Evolutionary conservation across 805 yeast species (phyloP), one percentile per base, ranked within the genome.

Genomic region (Saccharomyces eubayanus): DNA sequence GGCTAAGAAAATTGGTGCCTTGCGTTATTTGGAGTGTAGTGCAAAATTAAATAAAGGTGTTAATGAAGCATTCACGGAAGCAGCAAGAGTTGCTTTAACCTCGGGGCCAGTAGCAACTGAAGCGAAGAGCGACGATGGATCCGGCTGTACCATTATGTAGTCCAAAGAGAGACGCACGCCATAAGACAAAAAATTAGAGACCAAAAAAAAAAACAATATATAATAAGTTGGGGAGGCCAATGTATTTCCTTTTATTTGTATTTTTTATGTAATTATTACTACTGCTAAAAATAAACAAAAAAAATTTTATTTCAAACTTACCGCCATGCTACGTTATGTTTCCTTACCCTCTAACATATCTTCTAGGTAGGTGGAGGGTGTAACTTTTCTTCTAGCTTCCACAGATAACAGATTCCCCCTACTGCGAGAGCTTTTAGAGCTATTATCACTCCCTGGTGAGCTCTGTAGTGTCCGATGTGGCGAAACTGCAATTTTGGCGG

Each of bases 61-160:
- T n/a, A 94, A 95, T 66, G 99, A 94, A 74, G 98, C 97, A 9
- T 94, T 94, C 69, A 90, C 97, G 0, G 99, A 94, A 73, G 99
- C 98, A 47, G 97, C 98, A 6, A 84, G 99, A 69, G 91, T 96
- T 65, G 98, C 97, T 2, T 77, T 92, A 61, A 85, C 87, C 57
- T 96, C 96, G 12, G 88, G 82, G 66, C 87, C 96, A 50, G 88
- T 84, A 72, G 92, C 91, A 52, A 82, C 81, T 50, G 20, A 51
- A 21, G 78, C 76, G 52, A 65, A 66, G 9, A 69, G 65, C n/a
- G 69, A 67, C 6, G 55, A 59, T 27, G 64, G 67, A 12, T 64
- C 68, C 47, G 57, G 69, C 49, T 76, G 79, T 68, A 64, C 66
- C 31, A 68, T 76, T 59, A 74, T 76, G 79, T 76, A 63, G 71